phyloP scores from a whole-genome alignment of 2,329 filamentous ascomycete genomes.

The Sclerotinia spermophila region DNA sequence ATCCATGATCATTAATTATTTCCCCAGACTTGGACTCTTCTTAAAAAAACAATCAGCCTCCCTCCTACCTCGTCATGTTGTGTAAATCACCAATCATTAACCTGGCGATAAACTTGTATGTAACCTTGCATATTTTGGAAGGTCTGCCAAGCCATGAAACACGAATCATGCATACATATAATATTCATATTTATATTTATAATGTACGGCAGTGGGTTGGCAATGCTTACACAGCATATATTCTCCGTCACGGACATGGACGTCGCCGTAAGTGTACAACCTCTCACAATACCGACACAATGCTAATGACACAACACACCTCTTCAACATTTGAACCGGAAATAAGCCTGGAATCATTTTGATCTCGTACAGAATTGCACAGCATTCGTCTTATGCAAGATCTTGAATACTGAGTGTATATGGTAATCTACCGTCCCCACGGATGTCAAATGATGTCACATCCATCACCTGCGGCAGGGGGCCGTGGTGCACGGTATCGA shows the following conservation, averaged over 20 bases:
- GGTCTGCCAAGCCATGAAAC: not conserved
- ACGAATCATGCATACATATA: not conserved
- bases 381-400: not conserved
- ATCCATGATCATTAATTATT: constrained; percentile 6
- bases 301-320: not conserved
- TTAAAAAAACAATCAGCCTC: not conserved
- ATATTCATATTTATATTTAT: not conserved
- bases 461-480: not conserved
- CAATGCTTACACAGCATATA: not conserved
- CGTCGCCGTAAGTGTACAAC: not conserved
- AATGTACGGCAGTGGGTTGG: not conserved
- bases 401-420: not conserved
- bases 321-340: not conserved
- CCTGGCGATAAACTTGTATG: not conserved
- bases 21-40: constrained; percentile 10
- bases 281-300: not conserved
- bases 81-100: not conserved
- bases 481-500: not conserved
- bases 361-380: not conserved
- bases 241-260: not conserved
- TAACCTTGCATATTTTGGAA: not conserved
- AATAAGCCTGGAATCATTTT: not conserved
- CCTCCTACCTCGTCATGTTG: not conserved
- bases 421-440: not conserved
- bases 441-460: constrained; percentile 6